Conservation (phyloP, 257 asterid genomes). For the Eucommia ulmoides region DNA sequence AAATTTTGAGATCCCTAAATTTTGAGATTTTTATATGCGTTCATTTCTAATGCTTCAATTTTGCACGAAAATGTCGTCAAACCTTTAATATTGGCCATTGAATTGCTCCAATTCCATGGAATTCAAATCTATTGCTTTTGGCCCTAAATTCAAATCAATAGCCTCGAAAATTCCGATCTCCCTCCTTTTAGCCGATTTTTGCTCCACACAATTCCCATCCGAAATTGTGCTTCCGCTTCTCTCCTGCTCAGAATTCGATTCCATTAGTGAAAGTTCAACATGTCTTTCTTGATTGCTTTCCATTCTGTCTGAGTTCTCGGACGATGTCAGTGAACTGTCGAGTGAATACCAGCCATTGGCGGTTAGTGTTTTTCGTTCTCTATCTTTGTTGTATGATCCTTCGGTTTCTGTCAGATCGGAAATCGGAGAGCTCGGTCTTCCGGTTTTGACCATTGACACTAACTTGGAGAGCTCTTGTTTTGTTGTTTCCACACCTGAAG, state of each 20-base stretch:
- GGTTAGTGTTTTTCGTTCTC: conserved; percentile 12
- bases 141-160: conserved; percentile 51
- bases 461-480: conserved; percentile 66
- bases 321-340: conserved; percentile 72
- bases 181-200: conserved; percentile 14
- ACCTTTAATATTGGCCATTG: conserved; percentile 17
- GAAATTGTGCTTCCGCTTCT: conserved; percentile 16
- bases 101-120: conserved; percentile 22
- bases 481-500: conserved; percentile 50
- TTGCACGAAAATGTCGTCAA: too few relatives aligned
- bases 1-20: too few relatives aligned
- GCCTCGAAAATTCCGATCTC: conserved; percentile 12
- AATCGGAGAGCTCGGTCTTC: conserved; percentile 46
- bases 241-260: conserved; percentile 31
- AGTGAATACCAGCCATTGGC: conserved; percentile 34
- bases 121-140: conserved; percentile 40
- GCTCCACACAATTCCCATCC: conserved; percentile 14
- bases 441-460: conserved; percentile 55
- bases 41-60: too few relatives aligned
- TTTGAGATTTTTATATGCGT: too few relatives aligned
- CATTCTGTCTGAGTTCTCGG: conserved; percentile 45
- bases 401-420: conserved; percentile 57
- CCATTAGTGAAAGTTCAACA: conserved; percentile 37
- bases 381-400: conserved; percentile 24
- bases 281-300: conserved; percentile 15